These are phyloP conservation scores for Aspergillus amoenus DNA, from an alignment of 2,329 filamentous ascomycete species.

Conservation along the genomic window DNA sequence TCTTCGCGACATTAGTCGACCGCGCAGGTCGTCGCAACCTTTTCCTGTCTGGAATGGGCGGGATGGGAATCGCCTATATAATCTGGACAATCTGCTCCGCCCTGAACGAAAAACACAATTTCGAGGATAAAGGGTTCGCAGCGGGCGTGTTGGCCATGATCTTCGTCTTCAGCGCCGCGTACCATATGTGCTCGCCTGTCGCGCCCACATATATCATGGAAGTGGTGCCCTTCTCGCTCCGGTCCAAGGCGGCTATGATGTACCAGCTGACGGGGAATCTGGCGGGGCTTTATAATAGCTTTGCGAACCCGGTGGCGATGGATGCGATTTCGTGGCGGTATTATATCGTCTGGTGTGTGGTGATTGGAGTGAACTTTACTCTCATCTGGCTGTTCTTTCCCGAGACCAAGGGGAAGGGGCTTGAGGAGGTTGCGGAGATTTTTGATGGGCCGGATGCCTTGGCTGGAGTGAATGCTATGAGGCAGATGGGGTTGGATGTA, in stretches of 20 bases:
- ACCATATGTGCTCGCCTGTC: slow-evolving; percentile 16
- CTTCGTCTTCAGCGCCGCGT: slow-evolving; percentile 6
- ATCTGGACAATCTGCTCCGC: slow-evolving; percentile 12
- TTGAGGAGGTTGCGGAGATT: slow-evolving; percentile 19
- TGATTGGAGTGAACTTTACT: background rate
- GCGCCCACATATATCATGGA: slow-evolving; percentile 20
- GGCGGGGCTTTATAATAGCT: slow-evolving; percentile 15
- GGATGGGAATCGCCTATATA: slow-evolving; percentile 13
- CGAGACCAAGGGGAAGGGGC: slow-evolving; percentile 17
- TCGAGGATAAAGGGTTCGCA: slow-evolving; percentile 4
- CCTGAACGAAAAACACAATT: background rate
- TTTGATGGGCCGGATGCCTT: slow-evolving; percentile 8
- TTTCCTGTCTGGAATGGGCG: slow-evolving; percentile 37
- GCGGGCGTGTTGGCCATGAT: slow-evolving; percentile 8
- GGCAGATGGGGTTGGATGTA: slow-evolving; percentile 9
- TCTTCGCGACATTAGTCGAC: slow-evolving; percentile 58
- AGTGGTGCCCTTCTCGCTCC: slow-evolving; percentile 15
- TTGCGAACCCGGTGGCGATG: slow-evolving; percentile 13
- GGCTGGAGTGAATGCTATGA: slow-evolving; percentile 6
- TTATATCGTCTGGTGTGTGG: slow-evolving; percentile 16
- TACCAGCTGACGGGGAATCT: slow-evolving; percentile 15
- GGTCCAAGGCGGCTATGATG: slow-evolving; percentile 17
- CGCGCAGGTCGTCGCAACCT: slow-evolving; percentile 36
- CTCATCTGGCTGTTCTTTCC: slow-evolving; percentile 20
- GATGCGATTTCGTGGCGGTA: slow-evolving; percentile 17